Percentiles rank a stretch among this genome's conserved stretches.
Evolutionary conservation across 2,329 filamentous ascomycete species (phyloP).

Genomic region (Ophiostoma perfectum): DNA sequence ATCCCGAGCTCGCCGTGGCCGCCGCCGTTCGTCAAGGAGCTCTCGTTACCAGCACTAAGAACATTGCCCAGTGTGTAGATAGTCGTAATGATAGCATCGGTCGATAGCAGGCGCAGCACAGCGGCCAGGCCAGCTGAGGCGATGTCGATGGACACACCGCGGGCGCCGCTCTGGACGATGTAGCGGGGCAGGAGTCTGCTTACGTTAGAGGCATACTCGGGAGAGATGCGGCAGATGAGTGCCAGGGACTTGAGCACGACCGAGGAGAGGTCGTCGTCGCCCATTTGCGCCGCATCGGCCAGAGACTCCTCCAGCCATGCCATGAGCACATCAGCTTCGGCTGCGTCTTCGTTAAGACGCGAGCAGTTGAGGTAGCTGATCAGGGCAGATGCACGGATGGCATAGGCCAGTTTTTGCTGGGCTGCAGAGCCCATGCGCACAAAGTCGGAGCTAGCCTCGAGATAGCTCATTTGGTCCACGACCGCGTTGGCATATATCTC

Average conservation of each 20-base stretch:
- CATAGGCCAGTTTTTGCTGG: slow-evolving; percentile 80
- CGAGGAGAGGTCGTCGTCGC: slow-evolving; percentile 68
- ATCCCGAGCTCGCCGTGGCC: slow-evolving; percentile 33
- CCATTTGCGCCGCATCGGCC: slow-evolving; percentile 74
- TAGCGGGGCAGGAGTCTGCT: slow-evolving; percentile 78
- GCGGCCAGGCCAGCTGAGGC: slow-evolving; percentile 82
- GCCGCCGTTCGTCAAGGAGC: slow-evolving; percentile 49
- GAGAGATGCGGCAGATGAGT: slow-evolving; percentile 69
- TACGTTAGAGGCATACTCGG: slow-evolving; percentile 66
- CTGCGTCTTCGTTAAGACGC: slow-evolving; percentile 72
- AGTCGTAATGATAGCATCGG: slow-evolving; percentile 90
- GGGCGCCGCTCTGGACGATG: slow-evolving; percentile 76
- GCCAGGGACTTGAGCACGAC: slow-evolving; percentile 77
- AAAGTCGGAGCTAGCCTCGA: slow-evolving; percentile 89
- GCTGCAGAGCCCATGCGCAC: slow-evolving; percentile 76
- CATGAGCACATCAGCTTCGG: slow-evolving; percentile 72
- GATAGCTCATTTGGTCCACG: slow-evolving; percentile 73
- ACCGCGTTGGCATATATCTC: slow-evolving; percentile 66
- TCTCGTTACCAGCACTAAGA: slow-evolving; percentile 65
- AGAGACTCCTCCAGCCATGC: slow-evolving; percentile 81
- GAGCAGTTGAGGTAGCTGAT: slow-evolving; percentile 82
- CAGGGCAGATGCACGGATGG: slow-evolving; percentile 76
- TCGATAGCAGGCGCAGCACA: slow-evolving; percentile 74
- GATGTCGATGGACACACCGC: slow-evolving; percentile 62
- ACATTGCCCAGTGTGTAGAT: slow-evolving; percentile 96